Evolutionary conservation across 1,284 basidiomycete species (phyloP).

Genomic region (Leccinum colubrinum): DNA sequence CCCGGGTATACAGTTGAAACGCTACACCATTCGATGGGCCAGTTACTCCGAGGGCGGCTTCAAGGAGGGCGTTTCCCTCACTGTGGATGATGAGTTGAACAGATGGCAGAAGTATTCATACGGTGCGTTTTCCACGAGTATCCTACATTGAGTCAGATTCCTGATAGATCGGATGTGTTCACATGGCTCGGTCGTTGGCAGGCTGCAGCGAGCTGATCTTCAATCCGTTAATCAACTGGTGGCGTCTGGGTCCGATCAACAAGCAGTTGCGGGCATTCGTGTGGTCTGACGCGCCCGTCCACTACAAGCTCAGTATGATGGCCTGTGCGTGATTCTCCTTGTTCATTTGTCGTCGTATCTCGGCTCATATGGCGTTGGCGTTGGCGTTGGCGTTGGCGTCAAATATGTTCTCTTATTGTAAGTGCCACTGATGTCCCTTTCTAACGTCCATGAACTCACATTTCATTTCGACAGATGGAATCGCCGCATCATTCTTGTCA

Average conservation of each 20-base stretch:
- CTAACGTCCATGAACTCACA: neutral
- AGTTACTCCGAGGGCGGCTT: slow-evolving; percentile 80
- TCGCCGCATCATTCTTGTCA: slow-evolving; percentile 72
- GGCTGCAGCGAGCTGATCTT: slow-evolving; percentile 69
- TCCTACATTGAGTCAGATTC: neutral
- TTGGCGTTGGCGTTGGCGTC: slow-evolving; percentile 14
- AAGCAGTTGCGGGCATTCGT: slow-evolving; percentile 73
- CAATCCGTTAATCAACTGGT: slow-evolving; percentile 74
- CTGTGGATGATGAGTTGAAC: slow-evolving; percentile 77
- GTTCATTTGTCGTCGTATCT: neutral
- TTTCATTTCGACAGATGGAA: slow-evolving; percentile 52
- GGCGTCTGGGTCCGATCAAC: slow-evolving; percentile 71
- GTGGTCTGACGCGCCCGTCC: slow-evolving; percentile 73
- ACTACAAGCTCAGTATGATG: slow-evolving; percentile 81
- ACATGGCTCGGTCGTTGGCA: slow-evolving; percentile 21
- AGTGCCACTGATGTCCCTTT: slow-evolving; percentile 14
- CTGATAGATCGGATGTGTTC: slow-evolving; percentile 1
- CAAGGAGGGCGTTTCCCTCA: slow-evolving; percentile 84
- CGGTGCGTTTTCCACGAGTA: slow-evolving; percentile 51
- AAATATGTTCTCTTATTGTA: slow-evolving; percentile 87
- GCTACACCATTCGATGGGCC: slow-evolving; percentile 81
- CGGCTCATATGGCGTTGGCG: slow-evolving; percentile 6
- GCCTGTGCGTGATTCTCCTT: slow-evolving; percentile 56
- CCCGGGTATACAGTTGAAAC: slow-evolving; percentile 41
- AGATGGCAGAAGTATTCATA: slow-evolving; percentile 88